These are phyloP conservation scores for Tuber umbilicatum DNA, from an alignment of 495 filamentous ascomycete genomes.

Conservation along the genomic window DNA sequence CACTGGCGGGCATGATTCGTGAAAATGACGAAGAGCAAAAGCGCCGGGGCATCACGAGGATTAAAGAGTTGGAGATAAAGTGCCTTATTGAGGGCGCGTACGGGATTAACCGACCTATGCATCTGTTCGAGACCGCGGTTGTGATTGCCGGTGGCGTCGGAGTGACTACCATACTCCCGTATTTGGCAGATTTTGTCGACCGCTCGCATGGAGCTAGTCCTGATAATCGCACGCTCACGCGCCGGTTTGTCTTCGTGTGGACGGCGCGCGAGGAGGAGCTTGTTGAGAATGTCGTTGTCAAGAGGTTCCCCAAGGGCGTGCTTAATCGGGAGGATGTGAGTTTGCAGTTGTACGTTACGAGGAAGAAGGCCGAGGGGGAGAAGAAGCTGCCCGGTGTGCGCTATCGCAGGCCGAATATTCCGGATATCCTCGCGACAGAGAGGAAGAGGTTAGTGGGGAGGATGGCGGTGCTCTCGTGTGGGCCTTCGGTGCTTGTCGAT, in stretches of 20 bases:
- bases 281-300: conserved; percentile 32
- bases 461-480: conserved; percentile 50
- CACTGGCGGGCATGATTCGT: conserved; percentile 25
- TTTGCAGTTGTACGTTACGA: conserved; percentile 36
- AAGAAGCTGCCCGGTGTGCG: conserved; percentile 28
- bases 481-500: conserved; percentile 49
- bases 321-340: conserved; percentile 32
- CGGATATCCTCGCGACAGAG: conserved; percentile 42
- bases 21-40: conserved; percentile 28
- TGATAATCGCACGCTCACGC: conserved; percentile 26
- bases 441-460: conserved; percentile 40
- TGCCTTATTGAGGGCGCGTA: conserved; percentile 57
- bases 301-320: conserved; percentile 25
- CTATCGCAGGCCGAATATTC: conserved; percentile 38
- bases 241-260: conserved; percentile 34
- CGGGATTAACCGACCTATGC: conserved; percentile 48
- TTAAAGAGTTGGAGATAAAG: conserved; percentile 32
- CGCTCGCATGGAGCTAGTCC: conserved; percentile 11
- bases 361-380: conserved; percentile 16
- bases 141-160: conserved; percentile 58
- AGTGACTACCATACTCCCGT: conserved; percentile 52
- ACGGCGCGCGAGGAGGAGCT: conserved; percentile 36
- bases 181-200: conserved; percentile 45
- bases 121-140: conserved; percentile 50
- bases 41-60: conserved; percentile 21